phyloP scores from a whole-genome alignment of 352 stramenopile genomes.

The Pythium periplocum region DNA sequence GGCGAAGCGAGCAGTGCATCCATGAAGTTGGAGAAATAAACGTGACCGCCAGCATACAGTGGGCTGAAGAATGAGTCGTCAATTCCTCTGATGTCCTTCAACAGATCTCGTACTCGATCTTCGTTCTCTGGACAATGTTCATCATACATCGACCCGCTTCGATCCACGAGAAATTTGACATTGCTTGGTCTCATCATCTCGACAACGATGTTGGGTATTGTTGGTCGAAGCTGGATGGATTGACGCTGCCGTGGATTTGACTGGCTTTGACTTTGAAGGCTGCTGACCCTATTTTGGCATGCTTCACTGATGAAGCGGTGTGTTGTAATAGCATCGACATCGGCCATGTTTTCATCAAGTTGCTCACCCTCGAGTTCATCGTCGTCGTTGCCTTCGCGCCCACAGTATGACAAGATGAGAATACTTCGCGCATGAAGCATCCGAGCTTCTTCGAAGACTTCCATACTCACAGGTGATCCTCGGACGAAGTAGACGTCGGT shows the following conservation, averaged over 20 bases:
- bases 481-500: conserved; percentile 63
- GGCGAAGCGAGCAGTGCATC: conserved; percentile 60
- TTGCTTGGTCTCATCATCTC: conserved; percentile 75
- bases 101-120: conserved; percentile 29
- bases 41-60: conserved; percentile 53
- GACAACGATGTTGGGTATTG: conserved; percentile 49
- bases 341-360: conserved; percentile 68
- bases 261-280: conserved; percentile 1
- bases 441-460: conserved; percentile 43
- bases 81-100: conserved; percentile 50
- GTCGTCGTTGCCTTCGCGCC: conserved; percentile 17
- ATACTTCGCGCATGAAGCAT: conserved; percentile 61
- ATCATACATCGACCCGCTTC: conserved; percentile 40
- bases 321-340: conserved; percentile 71
- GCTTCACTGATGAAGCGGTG: conserved; percentile 75
- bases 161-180: conserved; percentile 63
- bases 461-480: conserved; percentile 57
- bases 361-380: conserved; percentile 24
- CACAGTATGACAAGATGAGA: conserved; percentile 66
- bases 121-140: conserved; percentile 27
- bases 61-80: conserved; percentile 52
- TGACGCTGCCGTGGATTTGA: conserved; percentile 4
- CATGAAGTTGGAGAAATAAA: conserved; percentile 73
- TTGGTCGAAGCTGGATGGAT: neutral
- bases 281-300: conserved; percentile 35